Percentiles rank a stretch among this genome's conserved stretches.
Evolutionary conservation across 371 early-diverging fungal genomes (phyloP).

Genomic region (Chytridium lagenaria): DNA sequence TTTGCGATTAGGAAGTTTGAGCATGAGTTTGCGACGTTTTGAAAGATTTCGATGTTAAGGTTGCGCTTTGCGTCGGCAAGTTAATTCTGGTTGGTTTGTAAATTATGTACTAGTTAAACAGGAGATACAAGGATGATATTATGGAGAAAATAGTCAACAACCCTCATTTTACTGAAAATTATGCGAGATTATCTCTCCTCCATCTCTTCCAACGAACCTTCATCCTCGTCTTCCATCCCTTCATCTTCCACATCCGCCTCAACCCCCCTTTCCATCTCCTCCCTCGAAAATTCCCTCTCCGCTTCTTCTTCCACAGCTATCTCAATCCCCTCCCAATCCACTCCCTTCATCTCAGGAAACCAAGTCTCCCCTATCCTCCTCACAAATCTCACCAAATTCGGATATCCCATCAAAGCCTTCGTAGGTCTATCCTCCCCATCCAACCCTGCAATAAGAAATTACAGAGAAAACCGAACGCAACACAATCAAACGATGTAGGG

Average conservation of each 20-base stretch:
- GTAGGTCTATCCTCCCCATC: background rate
- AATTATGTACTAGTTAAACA: too few species aligned
- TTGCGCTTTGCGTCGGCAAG: too few species aligned
- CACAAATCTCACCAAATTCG: constrained; percentile 11
- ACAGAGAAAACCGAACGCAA: constrained; percentile 11
- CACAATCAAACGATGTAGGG: constrained; percentile 21
- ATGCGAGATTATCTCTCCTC: background rate
- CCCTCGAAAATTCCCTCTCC: background rate
- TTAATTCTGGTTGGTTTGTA: too few species aligned
- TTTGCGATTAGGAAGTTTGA: too few species aligned
- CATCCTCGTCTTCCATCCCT: background rate
- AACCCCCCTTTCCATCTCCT: background rate
- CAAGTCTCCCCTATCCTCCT: background rate
- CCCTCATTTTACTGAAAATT: background rate
- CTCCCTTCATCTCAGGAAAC: constrained; percentile 1
- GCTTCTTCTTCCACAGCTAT: background rate
- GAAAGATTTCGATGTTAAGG: too few species aligned
- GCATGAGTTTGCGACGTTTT: too few species aligned
- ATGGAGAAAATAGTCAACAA: background rate
- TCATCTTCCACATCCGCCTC: background rate
- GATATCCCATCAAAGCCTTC: background rate
- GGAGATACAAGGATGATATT: too few species aligned
- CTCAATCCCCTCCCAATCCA: constrained; percentile 14
- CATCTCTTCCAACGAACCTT: too few species aligned
- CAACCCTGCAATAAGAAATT: constrained; percentile 3